phyloP scores from a whole-genome alignment of 108 stramenopile genomes.

The Nitzschia sp. region DNA sequence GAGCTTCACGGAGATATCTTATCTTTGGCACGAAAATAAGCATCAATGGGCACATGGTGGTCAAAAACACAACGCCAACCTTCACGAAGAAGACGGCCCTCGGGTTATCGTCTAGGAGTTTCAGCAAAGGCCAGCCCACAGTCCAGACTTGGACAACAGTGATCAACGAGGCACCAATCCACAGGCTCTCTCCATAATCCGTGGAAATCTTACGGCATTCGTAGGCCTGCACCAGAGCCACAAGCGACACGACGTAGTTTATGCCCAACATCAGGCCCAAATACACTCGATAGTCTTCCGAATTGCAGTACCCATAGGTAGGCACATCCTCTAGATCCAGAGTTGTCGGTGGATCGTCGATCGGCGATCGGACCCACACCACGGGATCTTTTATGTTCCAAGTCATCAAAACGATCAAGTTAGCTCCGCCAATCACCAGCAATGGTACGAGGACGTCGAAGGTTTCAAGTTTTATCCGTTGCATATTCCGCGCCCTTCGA shows the following conservation, averaged over 20 bases:
- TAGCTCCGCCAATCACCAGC: slow-evolving; percentile 24
- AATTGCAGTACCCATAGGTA: slow-evolving; percentile 30
- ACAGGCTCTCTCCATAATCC: slow-evolving; percentile 45
- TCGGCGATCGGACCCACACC: slow-evolving; percentile 12
- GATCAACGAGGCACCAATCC: slow-evolving; percentile 36
- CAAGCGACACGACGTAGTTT: slow-evolving; percentile 28
- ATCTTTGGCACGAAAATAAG: slow-evolving; percentile 64
- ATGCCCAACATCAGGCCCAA: slow-evolving; percentile 27
- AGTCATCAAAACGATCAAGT: slow-evolving; percentile 25
- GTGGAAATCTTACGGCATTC: slow-evolving; percentile 48
- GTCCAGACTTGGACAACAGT: slow-evolving; percentile 43
- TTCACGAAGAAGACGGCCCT: slow-evolving; percentile 27
- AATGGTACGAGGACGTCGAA: slow-evolving; percentile 39
- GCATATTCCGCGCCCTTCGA: slow-evolving; percentile 23
- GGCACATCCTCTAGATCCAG: slow-evolving; percentile 10
- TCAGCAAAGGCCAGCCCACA: slow-evolving; percentile 43
- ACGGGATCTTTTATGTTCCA: slow-evolving; percentile 36
- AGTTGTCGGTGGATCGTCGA: not conserved
- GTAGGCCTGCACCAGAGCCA: slow-evolving; percentile 53
- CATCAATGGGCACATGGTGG: slow-evolving; percentile 27
- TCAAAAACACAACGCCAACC: slow-evolving; percentile 32
- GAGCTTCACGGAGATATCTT: slow-evolving; percentile 12
- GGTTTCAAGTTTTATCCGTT: slow-evolving; percentile 21
- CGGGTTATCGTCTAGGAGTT: slow-evolving; percentile 32
- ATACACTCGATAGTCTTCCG: slow-evolving; percentile 5